Percentiles rank a stretch among this genome's conserved stretches.
Conservation (phyloP, 2,329 filamentous ascomycete species). For the Penicillium hordei region DNA sequence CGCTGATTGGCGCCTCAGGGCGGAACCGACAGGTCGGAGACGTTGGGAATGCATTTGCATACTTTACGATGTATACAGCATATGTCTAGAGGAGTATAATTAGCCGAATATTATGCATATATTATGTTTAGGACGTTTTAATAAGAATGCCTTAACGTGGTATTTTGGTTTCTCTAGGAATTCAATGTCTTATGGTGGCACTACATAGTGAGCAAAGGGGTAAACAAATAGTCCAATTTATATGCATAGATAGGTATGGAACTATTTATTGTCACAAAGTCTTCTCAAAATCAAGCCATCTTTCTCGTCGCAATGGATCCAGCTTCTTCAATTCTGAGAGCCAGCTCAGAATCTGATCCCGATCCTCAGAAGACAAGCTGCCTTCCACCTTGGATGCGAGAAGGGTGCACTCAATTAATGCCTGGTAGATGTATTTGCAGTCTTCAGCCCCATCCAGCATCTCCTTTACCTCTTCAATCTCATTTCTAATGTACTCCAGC, state of each 20-base stretch:
- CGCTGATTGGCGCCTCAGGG: constrained; percentile 22
- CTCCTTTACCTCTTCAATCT: constrained; percentile 72
- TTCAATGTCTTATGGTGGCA: neutral
- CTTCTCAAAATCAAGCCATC: constrained; percentile 71
- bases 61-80: neutral
- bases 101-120: neutral
- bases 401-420: constrained; percentile 72
- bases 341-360: constrained; percentile 56
- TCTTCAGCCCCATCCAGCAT: constrained; percentile 66
- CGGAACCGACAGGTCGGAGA: constrained; percentile 18
- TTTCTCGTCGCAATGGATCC: constrained; percentile 70
- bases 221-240: constrained; percentile 6
- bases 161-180: neutral
- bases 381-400: constrained; percentile 55
- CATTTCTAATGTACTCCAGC: constrained; percentile 63
- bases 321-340: constrained; percentile 65
- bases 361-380: constrained; percentile 45
- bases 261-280: constrained; percentile 35
- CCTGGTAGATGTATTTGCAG: constrained; percentile 88
- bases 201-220: neutral
- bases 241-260: neutral
- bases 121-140: constrained; percentile 3
- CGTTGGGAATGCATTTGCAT: constrained; percentile 15
- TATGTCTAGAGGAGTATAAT: neutral
- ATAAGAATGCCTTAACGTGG: neutral